Evolutionary conservation across 306 rosid species (phyloP), one percentile per base, ranked within the genome.

Genomic region (Geum urbanum): DNA sequence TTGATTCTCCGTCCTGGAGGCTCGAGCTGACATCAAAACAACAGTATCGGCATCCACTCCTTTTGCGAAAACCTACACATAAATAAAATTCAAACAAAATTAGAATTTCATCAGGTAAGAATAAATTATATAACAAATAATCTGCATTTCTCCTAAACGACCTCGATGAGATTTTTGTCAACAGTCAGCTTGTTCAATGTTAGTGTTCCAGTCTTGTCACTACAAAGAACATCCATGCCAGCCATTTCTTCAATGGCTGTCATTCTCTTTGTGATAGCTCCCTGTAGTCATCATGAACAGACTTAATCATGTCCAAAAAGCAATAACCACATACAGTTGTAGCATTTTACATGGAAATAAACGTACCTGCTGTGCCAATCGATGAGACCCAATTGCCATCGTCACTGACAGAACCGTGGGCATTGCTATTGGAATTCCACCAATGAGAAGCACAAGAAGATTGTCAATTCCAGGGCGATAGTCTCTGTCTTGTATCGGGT

Each of bases 181-280:
- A 94, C 98, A 3, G 87, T 78, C 47, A 94, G 96, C 86, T 88
- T 94, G 81, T 94, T 94, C 48, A 94, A 68, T 7, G 98, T 94
- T 73, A 94, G 81, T 63, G 98, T 94, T 77, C 98, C 98, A 8
- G 98, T 94, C 81, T 94, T 94, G 70, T 94, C 98, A 74, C 98
- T 94, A 87, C 97, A 94, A 81, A 94, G 98, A 74, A 94, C 98
- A 61, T 94, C 98, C 98, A 94, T 95, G 81, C 99, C 97, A 2
- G 99, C 99, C 99, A 95, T 95, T 77, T 95, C 99, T 83, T 95
- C 99, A 63, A 94, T 94, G 61, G 98, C 97, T 45, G 98, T 94
- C 98, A 94, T 94, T 85, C 98, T 87, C 86, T 94, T 94, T 46
- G 98, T 92, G 79, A 92, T 92, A 67, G 98, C 98, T 39, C 98